Evolutionary conservation across 768 basidiomycete species (phyloP), one percentile per base, ranked within the genome.

Genomic region (Termitomyces sp.): DNA sequence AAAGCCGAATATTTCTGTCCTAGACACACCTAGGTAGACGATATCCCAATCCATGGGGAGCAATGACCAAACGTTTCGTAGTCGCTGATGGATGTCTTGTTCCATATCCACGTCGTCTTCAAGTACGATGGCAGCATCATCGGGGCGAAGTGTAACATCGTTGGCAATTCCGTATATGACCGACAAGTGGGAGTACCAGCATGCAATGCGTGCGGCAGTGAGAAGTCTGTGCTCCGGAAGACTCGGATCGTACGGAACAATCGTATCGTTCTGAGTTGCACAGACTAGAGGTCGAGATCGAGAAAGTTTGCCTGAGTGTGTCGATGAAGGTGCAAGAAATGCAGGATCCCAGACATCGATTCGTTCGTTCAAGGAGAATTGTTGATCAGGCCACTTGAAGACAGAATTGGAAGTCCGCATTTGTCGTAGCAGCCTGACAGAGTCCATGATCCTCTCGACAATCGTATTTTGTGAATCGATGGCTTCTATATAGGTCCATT

Each of bases 51-150:
- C 74, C 1, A 37, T 42, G 6, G 89, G 89, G 30, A 91, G 66
- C 9, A 67, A 65, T 4, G 59, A 51, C 86, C 85, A 87, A 40
- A 86, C 60, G n/a, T 54, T 40, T 35, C 21, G 52, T 19, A 78
- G 64, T 28, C 79, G 77, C 15, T 63, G 53, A 5, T 70, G 61
- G 12, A 87, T 78, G 60, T 89, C 81, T 31, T 67, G 72, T 70
- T 91, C 89, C 81, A 90, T 84, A 64, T 91, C 86, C 10, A 91
- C 72, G 60, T 91, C 90, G 64, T 91, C 90, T 68, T 91, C 89
- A 7, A 90, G 71, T n/a, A 91, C 75, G 9, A 90, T 55, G 0
- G 75, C 73, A 2, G 79, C 72, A 10, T 73, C 73, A 37, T 47
- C 44, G 2, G 19, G 38, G 35, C 31, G 52, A 53, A 53, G 52